Evolutionary conservation across 192 early-diverging fungal genomes (phyloP), one percentile per base, ranked within the genome.

Genomic region (Coemansia sp.): DNA sequence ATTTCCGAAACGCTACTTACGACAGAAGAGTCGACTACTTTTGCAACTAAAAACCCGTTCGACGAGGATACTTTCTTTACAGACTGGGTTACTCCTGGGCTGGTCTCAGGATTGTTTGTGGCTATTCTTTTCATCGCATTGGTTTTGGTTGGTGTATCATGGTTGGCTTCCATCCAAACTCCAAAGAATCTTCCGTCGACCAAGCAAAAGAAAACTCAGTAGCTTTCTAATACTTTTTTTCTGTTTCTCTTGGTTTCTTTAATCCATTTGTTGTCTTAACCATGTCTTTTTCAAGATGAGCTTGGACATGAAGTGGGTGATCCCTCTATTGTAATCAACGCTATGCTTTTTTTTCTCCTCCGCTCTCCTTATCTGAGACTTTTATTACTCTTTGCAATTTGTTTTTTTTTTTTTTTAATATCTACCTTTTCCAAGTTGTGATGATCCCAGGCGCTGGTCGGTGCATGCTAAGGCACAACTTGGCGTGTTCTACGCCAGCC

Each of bases 1-100:
- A 22, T 51, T 30, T 61, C 64, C 8, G 55, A 51, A 6, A 68
- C 46, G n/a, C 31, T 71, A 24, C 51, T 51, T 42, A 19, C 66
- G 19, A 42, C 59, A 7, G 55, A 64, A n/a, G 52, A 68, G 50
- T 51, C 60, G 36, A 53, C 66, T 5, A 42, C 67, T 11, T 36
- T 59, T 11, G 57, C 70, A 6, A 64, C 78, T 8, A 62, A 52
- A 3, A 62, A 36, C 20, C 73, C 78, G 6, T 66, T 75, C 51
- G 78, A 72, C 50, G 68, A 74, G 33, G 78, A 81, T 67, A 81
- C 78, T 5, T 64, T 81, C 23, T 81, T 81, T 42, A 75, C 78
- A 5, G 70, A 71, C 73, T 81, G 78, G 78, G 78, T 81, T n/a
- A 81, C 78, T 11, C 78, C 78, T 0, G 78, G 78, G n/a, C 73